These are phyloP conservation scores for Digitaria exilis DNA, from an alignment of 202 grass and related monocot species.

Conservation along the genomic window DNA sequence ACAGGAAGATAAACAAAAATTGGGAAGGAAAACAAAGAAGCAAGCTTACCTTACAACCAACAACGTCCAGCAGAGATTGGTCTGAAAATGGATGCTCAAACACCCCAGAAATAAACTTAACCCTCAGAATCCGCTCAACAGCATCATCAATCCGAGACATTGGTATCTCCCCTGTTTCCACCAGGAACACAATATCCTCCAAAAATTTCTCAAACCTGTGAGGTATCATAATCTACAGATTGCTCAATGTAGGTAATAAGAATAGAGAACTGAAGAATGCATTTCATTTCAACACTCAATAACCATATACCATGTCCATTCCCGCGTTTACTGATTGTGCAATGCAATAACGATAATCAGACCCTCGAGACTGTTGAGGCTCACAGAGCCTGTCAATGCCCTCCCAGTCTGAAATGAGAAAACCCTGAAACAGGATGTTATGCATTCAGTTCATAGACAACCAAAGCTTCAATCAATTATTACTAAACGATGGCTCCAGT, in stretches of 20 bases:
- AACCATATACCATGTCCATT: conserved; percentile 88
- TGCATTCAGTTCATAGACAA: not conserved
- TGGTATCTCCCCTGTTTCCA: conserved; percentile 72
- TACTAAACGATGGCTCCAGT: not conserved
- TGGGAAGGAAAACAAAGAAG: not conserved
- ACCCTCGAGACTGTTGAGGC: conserved; percentile 62
- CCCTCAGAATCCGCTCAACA: conserved; percentile 85
- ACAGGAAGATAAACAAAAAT: not conserved
- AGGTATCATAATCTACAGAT: conserved; percentile 89
- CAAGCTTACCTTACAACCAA: conserved; percentile 77
- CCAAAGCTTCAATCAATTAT: conserved; percentile 18
- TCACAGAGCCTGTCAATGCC: conserved; percentile 87
- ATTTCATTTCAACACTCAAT: conserved; percentile 28
- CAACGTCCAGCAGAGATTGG: conserved; percentile 50
- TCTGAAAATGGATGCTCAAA: conserved; percentile 95
- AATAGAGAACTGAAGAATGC: not conserved
- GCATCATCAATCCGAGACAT: conserved; percentile 83
- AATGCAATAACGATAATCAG: conserved; percentile 80
- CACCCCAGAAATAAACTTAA: conserved; percentile 88
- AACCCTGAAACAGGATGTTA: conserved; percentile 65
- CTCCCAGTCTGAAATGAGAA: conserved; percentile 92
- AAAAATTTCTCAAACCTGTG: conserved; percentile 82
- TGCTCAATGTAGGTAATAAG: conserved; percentile 22
- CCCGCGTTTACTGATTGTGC: conserved; percentile 82
- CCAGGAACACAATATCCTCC: conserved; percentile 86